Conservation (phyloP, 345 rosid species). For the Cardamine occulta region DNA sequence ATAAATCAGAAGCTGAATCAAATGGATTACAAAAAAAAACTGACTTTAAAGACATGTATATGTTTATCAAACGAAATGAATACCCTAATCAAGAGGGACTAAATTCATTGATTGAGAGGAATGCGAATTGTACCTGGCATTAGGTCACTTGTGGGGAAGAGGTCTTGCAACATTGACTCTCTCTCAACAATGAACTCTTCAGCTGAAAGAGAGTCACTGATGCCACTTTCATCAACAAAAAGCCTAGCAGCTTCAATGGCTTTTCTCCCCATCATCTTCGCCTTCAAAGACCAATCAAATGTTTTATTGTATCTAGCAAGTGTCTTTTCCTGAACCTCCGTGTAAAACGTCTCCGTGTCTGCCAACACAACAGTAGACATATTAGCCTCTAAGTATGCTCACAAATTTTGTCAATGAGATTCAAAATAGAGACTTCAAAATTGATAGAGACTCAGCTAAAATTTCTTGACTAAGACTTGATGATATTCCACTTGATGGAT, state of each 20-base stretch:
- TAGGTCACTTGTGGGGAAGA: slow-evolving; percentile 84
- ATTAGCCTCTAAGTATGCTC: background rate
- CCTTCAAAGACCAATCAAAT: slow-evolving; percentile 93
- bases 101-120: background rate
- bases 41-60: too few species aligned
- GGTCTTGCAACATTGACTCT: slow-evolving; percentile 70
- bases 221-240: slow-evolving; percentile 81
- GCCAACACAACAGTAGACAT: slow-evolving; percentile 33
- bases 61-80: too few species aligned
- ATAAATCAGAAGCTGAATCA: background rate
- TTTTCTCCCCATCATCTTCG: slow-evolving; percentile 96
- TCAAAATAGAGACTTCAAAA: background rate
- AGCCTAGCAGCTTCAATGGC: slow-evolving; percentile 81
- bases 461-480: background rate
- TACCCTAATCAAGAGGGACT: background rate
- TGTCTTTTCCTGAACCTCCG: slow-evolving; percentile 83
- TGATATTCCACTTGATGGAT: background rate
- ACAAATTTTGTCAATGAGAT: background rate
- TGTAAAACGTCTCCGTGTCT: slow-evolving; percentile 94
- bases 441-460: background rate
- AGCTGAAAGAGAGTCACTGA: slow-evolving; percentile 80
- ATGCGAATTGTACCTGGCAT: slow-evolving; percentile 65
- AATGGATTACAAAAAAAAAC: background rate
- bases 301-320: slow-evolving; percentile 84
- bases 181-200: slow-evolving; percentile 79